Conservation (phyloP, 176 grass and related monocot species). For the Coix lacrymajobi region DNA sequence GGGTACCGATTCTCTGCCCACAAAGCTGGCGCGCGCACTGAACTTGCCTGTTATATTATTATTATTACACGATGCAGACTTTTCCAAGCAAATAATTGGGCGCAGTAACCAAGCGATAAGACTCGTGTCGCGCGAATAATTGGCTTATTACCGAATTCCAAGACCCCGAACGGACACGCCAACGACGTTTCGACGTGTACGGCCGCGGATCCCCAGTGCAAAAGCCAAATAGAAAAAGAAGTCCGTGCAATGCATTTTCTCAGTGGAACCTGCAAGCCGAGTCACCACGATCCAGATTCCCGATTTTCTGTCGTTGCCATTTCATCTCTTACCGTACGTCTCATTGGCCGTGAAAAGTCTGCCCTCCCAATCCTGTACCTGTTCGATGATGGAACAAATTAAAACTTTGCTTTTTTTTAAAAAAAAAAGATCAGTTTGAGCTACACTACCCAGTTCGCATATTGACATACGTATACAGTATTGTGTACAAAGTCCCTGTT, state of each 20-base stretch:
- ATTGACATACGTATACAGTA: too few species aligned
- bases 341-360: conserved; percentile 12
- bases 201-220: background rate
- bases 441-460: too few species aligned
- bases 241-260: background rate
- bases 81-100: conserved; percentile 1
- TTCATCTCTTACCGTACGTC: background rate
- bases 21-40: background rate
- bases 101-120: background rate
- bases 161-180: background rate
- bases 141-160: background rate
- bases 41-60: background rate
- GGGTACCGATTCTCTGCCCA: conserved; percentile 1
- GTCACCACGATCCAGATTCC: background rate
- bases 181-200: background rate
- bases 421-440: too few species aligned
- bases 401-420: too few species aligned
- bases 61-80: background rate
- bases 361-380: too few species aligned
- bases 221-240: too few species aligned
- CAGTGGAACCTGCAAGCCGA: background rate
- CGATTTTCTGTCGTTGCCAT: background rate
- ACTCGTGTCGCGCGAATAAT: background rate
- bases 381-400: too few species aligned
- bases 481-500: background rate